Conservation (phyloP, 176 grass and related monocot species). For the Tillandsia leiboldiana region DNA sequence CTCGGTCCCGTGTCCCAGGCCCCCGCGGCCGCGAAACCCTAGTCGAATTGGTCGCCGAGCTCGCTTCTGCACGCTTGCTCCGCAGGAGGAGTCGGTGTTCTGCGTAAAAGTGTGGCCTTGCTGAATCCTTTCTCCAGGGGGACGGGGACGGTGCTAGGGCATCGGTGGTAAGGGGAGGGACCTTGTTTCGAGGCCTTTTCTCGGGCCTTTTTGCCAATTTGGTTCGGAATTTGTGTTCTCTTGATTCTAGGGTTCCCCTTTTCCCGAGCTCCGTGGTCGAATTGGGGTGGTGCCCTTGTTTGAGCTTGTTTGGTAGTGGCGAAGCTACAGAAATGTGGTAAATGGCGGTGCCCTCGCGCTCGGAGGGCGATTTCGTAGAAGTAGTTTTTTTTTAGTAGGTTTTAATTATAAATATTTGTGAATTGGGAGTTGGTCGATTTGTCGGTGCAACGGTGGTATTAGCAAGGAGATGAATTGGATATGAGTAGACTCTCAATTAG, state of each 20-base stretch:
- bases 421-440: too few species aligned
- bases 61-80: too few species aligned
- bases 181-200: background rate
- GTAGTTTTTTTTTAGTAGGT: conserved; percentile 1
- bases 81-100: background rate
- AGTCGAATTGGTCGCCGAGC: background rate
- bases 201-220: background rate
- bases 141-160: conserved; percentile 7
- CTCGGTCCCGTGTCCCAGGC: conserved; percentile 11
- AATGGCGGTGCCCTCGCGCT: background rate
- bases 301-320: background rate
- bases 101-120: background rate
- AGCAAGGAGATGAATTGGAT: conserved; percentile 43
- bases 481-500: conserved; percentile 96
- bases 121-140: background rate
- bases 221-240: background rate
- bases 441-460: background rate
- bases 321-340: background rate
- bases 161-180: background rate
- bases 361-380: background rate
- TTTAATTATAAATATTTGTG: background rate
- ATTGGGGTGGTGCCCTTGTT: background rate
- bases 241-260: background rate
- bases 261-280: background rate
- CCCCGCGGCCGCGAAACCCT: background rate